A percentile compares a stretch with the other conserved stretches of the same genome.
phyloP scores from a whole-genome alignment of 192 early-diverging fungal genomes.

The Entomortierella beljakovae region DNA sequence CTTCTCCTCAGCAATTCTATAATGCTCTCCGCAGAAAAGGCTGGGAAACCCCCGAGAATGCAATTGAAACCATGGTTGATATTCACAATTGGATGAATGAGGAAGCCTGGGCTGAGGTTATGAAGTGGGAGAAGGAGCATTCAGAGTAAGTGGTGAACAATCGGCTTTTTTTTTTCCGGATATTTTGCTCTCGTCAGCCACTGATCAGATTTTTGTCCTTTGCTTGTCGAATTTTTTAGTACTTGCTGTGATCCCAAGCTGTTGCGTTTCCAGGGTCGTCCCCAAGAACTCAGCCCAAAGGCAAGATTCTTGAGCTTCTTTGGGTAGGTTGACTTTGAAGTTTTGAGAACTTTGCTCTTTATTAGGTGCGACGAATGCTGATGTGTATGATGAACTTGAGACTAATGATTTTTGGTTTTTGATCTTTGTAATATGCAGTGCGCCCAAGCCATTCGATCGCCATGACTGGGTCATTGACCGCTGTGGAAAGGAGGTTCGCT shows the following conservation, averaged over 20 bases:
- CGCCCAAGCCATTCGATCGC: constrained; percentile 93
- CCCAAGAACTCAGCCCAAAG: constrained; percentile 80
- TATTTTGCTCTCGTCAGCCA: no score
- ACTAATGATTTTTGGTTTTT: constrained; percentile 27
- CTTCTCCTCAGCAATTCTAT: constrained; percentile 92
- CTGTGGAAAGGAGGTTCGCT: constrained; percentile 90
- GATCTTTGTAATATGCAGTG: constrained; percentile 54
- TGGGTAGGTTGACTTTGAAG: constrained; percentile 62
- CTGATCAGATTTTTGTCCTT: no score
- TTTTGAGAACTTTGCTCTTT: no score
- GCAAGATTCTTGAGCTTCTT: constrained; percentile 71
- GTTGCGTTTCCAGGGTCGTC: constrained; percentile 87
- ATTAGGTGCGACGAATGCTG: not conserved
- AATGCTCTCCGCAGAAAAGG: constrained; percentile 88
- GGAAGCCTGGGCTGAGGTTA: constrained; percentile 92
- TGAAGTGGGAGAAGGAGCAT: constrained; percentile 89
- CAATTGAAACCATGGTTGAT: constrained; percentile 92
- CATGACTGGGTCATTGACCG: constrained; percentile 97
- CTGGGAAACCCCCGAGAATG: constrained; percentile 86
- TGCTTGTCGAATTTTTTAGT: constrained; percentile 12
- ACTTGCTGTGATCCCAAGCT: constrained; percentile 71
- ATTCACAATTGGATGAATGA: constrained; percentile 99
- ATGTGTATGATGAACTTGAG: constrained; percentile 8
- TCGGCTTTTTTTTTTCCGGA: no score
- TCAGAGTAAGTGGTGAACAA: constrained; percentile 66